phyloP scores from a whole-genome alignment of 2,329 filamentous ascomycete species.

The Coleophoma cylindrospora region DNA sequence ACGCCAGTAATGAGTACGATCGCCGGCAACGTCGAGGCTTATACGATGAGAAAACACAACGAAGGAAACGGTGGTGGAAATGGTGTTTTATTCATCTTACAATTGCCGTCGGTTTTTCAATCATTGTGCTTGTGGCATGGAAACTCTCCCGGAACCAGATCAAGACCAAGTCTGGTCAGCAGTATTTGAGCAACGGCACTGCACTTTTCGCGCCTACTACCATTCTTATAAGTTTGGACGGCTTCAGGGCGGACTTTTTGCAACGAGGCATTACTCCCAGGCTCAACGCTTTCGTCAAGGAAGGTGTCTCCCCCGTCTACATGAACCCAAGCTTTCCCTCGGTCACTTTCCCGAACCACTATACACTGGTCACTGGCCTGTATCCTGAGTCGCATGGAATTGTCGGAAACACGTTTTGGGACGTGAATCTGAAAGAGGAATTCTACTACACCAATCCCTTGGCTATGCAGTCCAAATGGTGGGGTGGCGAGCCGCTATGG shows the following conservation, averaged over 20 bases:
- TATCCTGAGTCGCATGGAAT: constrained; percentile 92
- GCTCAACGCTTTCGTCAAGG: constrained; percentile 67
- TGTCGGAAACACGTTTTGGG: constrained; percentile 94
- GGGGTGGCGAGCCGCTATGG: constrained; percentile 93
- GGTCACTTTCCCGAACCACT: constrained; percentile 96
- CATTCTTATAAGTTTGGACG: constrained; percentile 88
- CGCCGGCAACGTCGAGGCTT: constrained; percentile 42
- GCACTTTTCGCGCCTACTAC: constrained; percentile 88
- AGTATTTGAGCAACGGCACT: constrained; percentile 71
- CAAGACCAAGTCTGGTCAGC: constrained; percentile 23
- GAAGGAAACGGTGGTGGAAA: constrained; percentile 47
- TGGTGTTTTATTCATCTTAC: constrained; percentile 49
- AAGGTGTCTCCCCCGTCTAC: constrained; percentile 84
- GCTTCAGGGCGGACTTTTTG: constrained; percentile 90
- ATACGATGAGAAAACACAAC: constrained; percentile 40
- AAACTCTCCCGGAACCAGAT: constrained; percentile 47
- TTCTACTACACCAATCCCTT: constrained; percentile 82
- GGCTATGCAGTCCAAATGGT: constrained; percentile 83
- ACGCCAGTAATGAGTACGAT: constrained; percentile 54
- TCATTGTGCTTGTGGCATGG: constrained; percentile 53
- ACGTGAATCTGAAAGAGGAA: constrained; percentile 67
- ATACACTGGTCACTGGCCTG: constrained; percentile 84
- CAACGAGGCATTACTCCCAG: constrained; percentile 78
- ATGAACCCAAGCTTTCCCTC: constrained; percentile 95
- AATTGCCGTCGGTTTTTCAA: constrained; percentile 48